Evolutionary conservation across 345 rosid genomes (phyloP), one percentile per base, ranked within the genome.

Genomic region (Pistacia integerrima): DNA sequence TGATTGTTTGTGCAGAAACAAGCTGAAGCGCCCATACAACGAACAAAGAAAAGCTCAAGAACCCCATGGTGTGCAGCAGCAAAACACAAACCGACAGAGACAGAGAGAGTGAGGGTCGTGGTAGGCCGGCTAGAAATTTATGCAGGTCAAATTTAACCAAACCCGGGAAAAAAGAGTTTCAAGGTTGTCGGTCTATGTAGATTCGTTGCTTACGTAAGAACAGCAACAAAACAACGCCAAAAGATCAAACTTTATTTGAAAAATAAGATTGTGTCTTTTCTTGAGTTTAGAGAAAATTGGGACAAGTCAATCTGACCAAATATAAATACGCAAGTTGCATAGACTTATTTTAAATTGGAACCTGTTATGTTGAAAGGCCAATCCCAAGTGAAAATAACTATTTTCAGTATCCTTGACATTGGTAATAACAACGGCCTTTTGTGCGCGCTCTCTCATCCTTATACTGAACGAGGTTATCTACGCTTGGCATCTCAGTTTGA

Each of bases 1-100:
- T 85, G 36, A 67, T 18, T 28, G 74, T 72, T 74, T 85, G 90
- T 63, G 85, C 86, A 78, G 77, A 79, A 77, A 69, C 89, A 66
- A 82, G 76, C n/a, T 61, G 86, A 73, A 85, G 36, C 76, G 79
- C 58, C 62, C 75, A 80, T 78, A 77, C 62, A 61, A 67, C 48
- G n/a, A 71, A 20, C 17, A 84, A 46, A 75, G 51, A 70, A 66
- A 80, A 65, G 65, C 79, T 64, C 69, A 80, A 58, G 66, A 77
- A 2, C 75, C 48, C 87, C 90, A 84, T 84, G 49, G 18, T 66
- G 18, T 48, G 55, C 71, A 52, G 75, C 63, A 62, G 62, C 72
- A 75, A 16, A 25, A 30, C 22, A 63, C 52, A 16, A 49, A 13
- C 30, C n/a, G 1, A 49, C 4, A 36, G 33, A 48, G 14, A 35